A percentile compares a stretch with the other conserved stretches of the same genome.
Conservation (phyloP, 257 asterid species). For the Anisodus acutangulus region DNA sequence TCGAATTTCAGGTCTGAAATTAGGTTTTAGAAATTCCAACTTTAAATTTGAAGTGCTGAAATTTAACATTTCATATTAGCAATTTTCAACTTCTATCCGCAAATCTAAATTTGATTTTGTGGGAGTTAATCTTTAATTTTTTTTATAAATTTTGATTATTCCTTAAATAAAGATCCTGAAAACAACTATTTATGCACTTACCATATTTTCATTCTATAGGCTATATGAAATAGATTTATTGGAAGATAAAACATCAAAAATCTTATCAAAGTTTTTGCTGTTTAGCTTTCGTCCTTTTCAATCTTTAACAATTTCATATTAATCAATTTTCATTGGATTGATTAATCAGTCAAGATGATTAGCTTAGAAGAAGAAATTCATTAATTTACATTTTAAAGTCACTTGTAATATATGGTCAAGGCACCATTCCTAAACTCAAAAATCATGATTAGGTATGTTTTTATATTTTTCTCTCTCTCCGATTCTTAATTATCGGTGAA, state of each 20-base stretch:
- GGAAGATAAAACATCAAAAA: not conserved
- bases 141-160: not conserved
- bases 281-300: not conserved
- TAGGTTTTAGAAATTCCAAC: not conserved
- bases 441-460: not conserved
- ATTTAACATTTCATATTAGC: not conserved
- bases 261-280: not conserved
- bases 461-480: not conserved
- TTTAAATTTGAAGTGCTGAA: not conserved
- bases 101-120: not conserved
- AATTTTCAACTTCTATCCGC: not conserved
- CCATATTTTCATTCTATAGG: too few species aligned
- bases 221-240: not conserved
- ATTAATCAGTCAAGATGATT: not conserved
- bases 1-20: not conserved
- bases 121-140: not conserved
- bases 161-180: too few species aligned
- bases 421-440: not conserved
- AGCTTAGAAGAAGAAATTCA: not conserved
- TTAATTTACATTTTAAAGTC: constrained; percentile 7
- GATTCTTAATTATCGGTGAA: not conserved
- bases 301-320: not conserved
- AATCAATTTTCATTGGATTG: not conserved
- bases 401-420: not conserved
- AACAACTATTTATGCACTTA: too few species aligned